phyloP scores from a whole-genome alignment of 2,329 filamentous ascomycete species.

The Diaporthe sp. region DNA sequence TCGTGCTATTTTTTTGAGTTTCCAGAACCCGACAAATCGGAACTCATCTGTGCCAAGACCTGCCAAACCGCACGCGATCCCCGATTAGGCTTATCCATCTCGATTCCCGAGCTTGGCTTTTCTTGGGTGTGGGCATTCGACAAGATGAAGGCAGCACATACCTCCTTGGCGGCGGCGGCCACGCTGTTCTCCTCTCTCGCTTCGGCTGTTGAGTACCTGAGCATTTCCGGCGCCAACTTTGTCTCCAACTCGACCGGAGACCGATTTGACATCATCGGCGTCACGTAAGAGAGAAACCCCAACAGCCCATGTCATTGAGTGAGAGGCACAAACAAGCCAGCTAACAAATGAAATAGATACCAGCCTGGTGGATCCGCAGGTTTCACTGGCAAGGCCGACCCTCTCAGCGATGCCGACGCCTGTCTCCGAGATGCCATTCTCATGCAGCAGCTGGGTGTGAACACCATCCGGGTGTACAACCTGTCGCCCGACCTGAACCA shows the following conservation, averaged over 20 bases:
- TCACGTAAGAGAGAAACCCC: slow-evolving; percentile 55
- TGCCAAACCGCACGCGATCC: slow-evolving; percentile 22
- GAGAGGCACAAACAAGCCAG: background rate
- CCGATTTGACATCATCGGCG: slow-evolving; percentile 72
- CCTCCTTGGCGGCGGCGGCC: slow-evolving; percentile 39
- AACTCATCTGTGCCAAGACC: slow-evolving; percentile 33
- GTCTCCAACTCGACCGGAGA: slow-evolving; percentile 69
- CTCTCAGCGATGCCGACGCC: slow-evolving; percentile 47
- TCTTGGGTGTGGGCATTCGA: slow-evolving; percentile 20
- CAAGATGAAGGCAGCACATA: slow-evolving; percentile 41
- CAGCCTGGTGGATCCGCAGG: slow-evolving; percentile 73
- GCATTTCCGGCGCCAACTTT: slow-evolving; percentile 52
- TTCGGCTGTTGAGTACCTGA: slow-evolving; percentile 38
- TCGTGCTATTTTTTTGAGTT: background rate
- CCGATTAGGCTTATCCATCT: slow-evolving; percentile 27
- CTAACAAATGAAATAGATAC: slow-evolving; percentile 55
- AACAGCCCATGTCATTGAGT: background rate
- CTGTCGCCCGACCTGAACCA: slow-evolving; percentile 72
- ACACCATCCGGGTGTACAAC: slow-evolving; percentile 76
- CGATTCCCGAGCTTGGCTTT: slow-evolving; percentile 23
- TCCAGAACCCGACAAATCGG: slow-evolving; percentile 14
- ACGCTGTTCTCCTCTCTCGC: slow-evolving; percentile 40
- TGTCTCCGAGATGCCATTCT: slow-evolving; percentile 70
- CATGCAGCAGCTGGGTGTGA: slow-evolving; percentile 71
- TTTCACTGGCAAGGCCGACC: slow-evolving; percentile 61